Percentiles rank a stretch among this genome's conserved stretches.
These are phyloP conservation scores for Prasinococcaceae sp. DNA, from an alignment of 139 green algal genomes.

Conservation along the genomic window DNA sequence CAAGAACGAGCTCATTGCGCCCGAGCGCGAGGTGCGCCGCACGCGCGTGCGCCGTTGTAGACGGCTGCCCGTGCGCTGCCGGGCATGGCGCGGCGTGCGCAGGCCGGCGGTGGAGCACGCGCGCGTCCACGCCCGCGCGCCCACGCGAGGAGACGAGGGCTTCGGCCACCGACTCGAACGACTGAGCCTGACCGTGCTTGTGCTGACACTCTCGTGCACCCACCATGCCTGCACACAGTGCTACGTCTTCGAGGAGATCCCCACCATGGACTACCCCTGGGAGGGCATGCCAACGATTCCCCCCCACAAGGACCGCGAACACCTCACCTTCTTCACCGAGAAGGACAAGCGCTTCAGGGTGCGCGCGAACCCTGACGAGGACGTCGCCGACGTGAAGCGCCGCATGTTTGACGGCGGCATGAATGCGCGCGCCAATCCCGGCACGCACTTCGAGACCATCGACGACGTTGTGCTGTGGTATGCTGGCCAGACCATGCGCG, in stretches of 20 bases:
- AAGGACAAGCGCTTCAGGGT: constrained; percentile 17
- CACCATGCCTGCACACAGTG: no score
- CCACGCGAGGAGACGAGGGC: no score
- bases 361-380: constrained; percentile 7
- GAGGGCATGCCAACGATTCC: constrained; percentile 85
- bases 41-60: no score
- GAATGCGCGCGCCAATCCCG: constrained; percentile 53
- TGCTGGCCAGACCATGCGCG: constrained; percentile 54
- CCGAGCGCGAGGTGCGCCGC: constrained; percentile 78
- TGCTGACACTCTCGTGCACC: no score
- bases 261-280: constrained; percentile 77
- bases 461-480: constrained; percentile 70
- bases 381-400: constrained; percentile 47
- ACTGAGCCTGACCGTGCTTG: no score
- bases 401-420: constrained; percentile 72
- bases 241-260: constrained; percentile 88
- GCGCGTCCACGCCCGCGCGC: no score
- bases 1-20: constrained; percentile 54
- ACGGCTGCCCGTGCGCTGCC: no score
- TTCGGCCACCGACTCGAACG: no score
- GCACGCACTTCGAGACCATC: constrained; percentile 50
- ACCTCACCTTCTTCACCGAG: constrained; percentile 78
- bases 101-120: no score
- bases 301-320: constrained; percentile 63
- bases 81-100: no score